Conservation (phyloP, 805 yeast species). For the Komagataella populi region DNA sequence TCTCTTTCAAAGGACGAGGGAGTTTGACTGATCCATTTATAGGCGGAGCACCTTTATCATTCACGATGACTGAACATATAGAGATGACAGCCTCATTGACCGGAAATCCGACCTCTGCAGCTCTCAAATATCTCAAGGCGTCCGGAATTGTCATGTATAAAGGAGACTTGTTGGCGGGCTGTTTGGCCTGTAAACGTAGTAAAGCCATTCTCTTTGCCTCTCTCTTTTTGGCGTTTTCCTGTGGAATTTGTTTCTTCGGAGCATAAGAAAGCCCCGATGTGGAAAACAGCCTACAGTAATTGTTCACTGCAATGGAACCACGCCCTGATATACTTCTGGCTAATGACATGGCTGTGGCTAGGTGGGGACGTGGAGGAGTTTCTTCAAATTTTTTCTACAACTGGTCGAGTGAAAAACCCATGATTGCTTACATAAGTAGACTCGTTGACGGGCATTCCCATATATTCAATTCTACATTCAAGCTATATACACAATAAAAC, state of each 20-base stretch:
- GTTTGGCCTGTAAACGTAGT: constrained; percentile 20
- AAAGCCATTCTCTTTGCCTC: constrained; percentile 10
- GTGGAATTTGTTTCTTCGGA: not conserved
- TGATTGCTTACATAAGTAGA: not conserved
- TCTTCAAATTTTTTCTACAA: not conserved
- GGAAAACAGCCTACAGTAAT: not conserved
- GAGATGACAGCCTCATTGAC: constrained; percentile 57
- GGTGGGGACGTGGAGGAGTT: not conserved
- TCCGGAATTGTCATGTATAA: constrained; percentile 56
- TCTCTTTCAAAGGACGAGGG: constrained; percentile 59
- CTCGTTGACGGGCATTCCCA: not conserved
- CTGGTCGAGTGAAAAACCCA: not conserved
- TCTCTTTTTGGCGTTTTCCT: not conserved
- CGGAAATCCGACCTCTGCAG: constrained; percentile 84
- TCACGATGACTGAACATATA: constrained; percentile 47
- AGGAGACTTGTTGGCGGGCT: constrained; percentile 35
- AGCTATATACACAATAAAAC: not conserved
- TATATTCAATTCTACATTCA: not conserved
- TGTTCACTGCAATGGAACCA: not conserved
- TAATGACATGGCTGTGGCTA: not conserved
- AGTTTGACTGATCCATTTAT: constrained; percentile 58
- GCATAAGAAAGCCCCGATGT: not conserved
- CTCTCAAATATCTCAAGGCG: constrained; percentile 71
- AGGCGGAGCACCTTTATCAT: constrained; percentile 69
- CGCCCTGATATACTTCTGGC: not conserved